These are phyloP conservation scores for Leptographium radiaticola DNA, from an alignment of 2,329 filamentous ascomycete species.

Conservation along the genomic window DNA sequence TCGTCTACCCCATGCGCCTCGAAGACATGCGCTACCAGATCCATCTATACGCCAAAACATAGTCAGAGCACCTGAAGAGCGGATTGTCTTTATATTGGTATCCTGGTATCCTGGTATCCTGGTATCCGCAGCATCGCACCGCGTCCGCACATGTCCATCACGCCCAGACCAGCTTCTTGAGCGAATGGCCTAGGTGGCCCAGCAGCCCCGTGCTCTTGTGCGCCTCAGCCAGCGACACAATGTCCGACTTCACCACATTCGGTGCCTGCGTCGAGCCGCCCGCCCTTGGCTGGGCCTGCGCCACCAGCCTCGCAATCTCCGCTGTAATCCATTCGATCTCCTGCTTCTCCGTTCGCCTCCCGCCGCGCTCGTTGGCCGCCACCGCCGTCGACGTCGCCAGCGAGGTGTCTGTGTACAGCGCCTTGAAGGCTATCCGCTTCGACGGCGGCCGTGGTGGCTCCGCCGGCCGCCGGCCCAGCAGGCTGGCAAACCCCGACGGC, in stretches of 20 bases:
- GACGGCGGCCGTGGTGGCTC: conserved; percentile 15
- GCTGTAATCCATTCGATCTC: conserved; percentile 53
- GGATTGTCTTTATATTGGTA: background rate
- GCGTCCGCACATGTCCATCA: conserved; percentile 4
- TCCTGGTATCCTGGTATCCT: background rate
- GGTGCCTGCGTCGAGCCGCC: conserved; percentile 26
- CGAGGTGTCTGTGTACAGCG: conserved; percentile 39
- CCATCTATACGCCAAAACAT: conserved; percentile 52
- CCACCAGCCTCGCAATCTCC: conserved; percentile 60
- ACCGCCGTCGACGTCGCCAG: conserved; percentile 18
- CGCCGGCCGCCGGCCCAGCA: conserved; percentile 26
- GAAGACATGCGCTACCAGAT: conserved; percentile 96
- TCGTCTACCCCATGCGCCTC: conserved; percentile 71
- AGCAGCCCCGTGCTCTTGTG: conserved; percentile 75
- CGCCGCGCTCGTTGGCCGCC: conserved; percentile 25
- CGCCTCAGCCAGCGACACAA: conserved; percentile 76
- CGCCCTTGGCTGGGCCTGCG: conserved; percentile 29
- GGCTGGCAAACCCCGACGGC: conserved; percentile 22
- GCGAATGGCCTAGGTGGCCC: conserved; percentile 74
- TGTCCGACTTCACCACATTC: conserved; percentile 48
- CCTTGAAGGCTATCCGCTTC: conserved; percentile 40
- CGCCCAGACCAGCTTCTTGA: conserved; percentile 91
- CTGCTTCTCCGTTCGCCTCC: conserved; percentile 37
- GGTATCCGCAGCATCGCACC: background rate
- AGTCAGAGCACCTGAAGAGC: background rate